Evolutionary conservation across 495 filamentous ascomycete species (phyloP).

Genomic region (Terfezia boudieri): DNA sequence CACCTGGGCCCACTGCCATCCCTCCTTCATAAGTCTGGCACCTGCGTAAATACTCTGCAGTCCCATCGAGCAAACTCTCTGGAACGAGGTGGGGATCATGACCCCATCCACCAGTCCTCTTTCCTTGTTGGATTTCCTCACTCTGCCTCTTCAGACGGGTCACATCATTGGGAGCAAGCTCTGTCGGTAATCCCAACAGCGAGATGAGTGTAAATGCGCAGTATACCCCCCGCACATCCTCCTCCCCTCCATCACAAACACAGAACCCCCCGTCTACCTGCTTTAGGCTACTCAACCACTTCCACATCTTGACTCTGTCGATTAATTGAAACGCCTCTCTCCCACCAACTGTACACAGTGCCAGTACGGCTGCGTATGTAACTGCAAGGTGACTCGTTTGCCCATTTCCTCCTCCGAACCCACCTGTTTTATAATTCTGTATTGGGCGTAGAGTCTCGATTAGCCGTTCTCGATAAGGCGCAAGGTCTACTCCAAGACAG

Average conservation of each 20-base stretch:
- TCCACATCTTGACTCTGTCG: conserved; percentile 68
- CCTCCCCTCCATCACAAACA: conserved; percentile 60
- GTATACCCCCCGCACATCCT: conserved; percentile 86
- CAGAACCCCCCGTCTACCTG: conserved; percentile 64
- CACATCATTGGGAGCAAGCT: conserved; percentile 36
- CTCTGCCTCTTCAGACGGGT: conserved; percentile 14
- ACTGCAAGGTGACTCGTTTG: conserved; percentile 71
- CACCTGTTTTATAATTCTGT: conserved; percentile 54
- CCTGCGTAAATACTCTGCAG: conserved; percentile 56
- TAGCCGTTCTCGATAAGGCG: conserved; percentile 41
- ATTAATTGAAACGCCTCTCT: conserved; percentile 48
- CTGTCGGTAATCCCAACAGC: conserved; percentile 59
- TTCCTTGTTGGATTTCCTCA: neutral
- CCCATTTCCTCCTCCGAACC: conserved; percentile 85
- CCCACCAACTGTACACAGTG: conserved; percentile 53
- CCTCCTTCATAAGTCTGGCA: conserved; percentile 93
- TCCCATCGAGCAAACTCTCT: conserved; percentile 33
- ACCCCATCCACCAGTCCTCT: neutral
- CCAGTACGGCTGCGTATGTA: conserved; percentile 64
- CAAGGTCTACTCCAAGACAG: conserved; percentile 54
- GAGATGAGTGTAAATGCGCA: conserved; percentile 65
- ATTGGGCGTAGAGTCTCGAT: conserved; percentile 48
- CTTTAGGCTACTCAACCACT: conserved; percentile 67
- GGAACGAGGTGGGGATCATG: conserved; percentile 21
- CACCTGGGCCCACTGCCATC: conserved; percentile 55